A percentile compares a stretch with the other conserved stretches of the same genome.
Evolutionary conservation across 2,329 filamentous ascomycete genomes (phyloP).

Genomic region (Calonectria montana): DNA sequence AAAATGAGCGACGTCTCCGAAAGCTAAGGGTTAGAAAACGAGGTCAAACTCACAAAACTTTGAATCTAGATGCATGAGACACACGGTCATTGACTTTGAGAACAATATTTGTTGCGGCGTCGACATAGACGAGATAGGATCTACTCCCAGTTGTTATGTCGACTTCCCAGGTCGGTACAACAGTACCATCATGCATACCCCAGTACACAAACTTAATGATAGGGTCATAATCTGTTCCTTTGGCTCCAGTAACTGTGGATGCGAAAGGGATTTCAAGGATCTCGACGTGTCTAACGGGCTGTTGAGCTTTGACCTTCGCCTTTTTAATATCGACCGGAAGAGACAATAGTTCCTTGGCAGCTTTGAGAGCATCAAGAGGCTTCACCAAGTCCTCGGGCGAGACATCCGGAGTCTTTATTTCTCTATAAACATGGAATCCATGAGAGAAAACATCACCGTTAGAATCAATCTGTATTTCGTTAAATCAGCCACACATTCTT

Average conservation of each 20-base stretch:
- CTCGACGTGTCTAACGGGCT: not conserved
- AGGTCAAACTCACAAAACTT: not conserved
- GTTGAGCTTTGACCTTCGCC: not conserved
- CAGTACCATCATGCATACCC: not conserved
- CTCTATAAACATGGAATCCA: not conserved
- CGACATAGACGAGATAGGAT: not conserved
- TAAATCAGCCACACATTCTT: too few relatives aligned
- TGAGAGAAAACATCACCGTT: not conserved
- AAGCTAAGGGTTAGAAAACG: not conserved
- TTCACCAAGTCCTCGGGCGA: not conserved
- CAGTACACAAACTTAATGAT: not conserved
- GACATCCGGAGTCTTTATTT: not conserved
- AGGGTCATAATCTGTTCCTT: not conserved
- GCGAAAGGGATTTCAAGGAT: not conserved
- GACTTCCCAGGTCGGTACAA: not conserved
- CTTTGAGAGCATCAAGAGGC: not conserved
- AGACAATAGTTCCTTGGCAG: not conserved
- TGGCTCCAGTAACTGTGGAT: not conserved
- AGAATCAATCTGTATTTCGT: not conserved
- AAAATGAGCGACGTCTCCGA: not conserved
- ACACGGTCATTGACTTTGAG: not conserved
- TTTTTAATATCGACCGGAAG: not conserved
- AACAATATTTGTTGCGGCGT: not conserved
- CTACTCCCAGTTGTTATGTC: not conserved
- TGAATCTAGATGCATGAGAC: not conserved